Evolutionary conservation across 345 rosid genomes (phyloP), one percentile per base, ranked within the genome.

Genomic region (Eucalyptus polyanthemos): DNA sequence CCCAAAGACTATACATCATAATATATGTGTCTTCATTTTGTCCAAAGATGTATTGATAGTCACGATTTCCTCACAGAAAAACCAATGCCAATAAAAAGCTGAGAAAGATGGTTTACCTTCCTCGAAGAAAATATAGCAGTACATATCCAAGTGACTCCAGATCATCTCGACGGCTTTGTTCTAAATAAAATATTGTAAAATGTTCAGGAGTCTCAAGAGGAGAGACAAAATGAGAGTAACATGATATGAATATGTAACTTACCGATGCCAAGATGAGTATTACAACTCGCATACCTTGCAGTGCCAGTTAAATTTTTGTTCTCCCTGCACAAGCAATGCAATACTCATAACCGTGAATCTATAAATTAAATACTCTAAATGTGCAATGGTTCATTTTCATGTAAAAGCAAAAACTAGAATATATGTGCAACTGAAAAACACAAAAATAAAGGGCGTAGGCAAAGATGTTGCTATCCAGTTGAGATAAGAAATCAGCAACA

Each of bases 211-310:
- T 21, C 90, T 60, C 62, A 54, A 56, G 24, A 44, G 56, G 58
- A 87, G 11, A 22, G 76, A 50, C 16, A n/a, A 25, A 60, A 89
- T 29, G 29, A 22, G 29, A 88, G 54, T 45, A 12, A 87, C 40
- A 42, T 50, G 14, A 13, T 29, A 90, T 24, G 49, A 22, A 40
- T 49, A 86, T 19, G 50, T 80, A 86, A 44, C 92, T 92, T 93
- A 98, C 99, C 99, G 90, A 97, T 98, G 83, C 99, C 99, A 89
- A 96, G 99, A 92, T 98, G 99, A 37, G 99, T 97, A 89, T 98
- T 98, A 93, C 99, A 95, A 92, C 99, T 98, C 16, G 99, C 99
- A 93, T 98, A 98, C 29, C 99, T 92, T 44, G 99, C 99, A 86
- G 99, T 98, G 87, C 99, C 99, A 2, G 99, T 98, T 90, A 98